Conservation (phyloP, 2,329 filamentous ascomycete genomes). For the Sporothrix pallida region DNA sequence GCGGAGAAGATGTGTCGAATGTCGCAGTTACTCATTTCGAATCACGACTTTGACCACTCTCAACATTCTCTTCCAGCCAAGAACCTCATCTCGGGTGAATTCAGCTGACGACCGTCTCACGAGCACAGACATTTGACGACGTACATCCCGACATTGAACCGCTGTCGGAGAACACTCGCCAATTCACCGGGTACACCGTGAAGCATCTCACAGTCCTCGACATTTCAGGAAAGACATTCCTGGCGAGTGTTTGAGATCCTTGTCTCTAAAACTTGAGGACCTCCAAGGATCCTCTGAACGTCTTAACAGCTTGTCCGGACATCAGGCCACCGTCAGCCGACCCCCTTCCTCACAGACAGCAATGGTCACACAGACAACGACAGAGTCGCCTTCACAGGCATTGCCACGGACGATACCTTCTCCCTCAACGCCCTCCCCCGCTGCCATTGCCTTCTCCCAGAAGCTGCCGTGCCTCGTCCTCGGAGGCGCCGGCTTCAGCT, state of each 20-base stretch:
- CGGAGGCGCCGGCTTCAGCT: constrained; percentile 31
- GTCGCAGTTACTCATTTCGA: neutral
- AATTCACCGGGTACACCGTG: neutral
- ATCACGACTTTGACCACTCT: neutral
- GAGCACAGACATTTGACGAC: too few species aligned
- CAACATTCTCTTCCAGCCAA: neutral
- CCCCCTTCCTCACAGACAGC: neutral
- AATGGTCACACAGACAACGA: neutral
- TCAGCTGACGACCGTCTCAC: too few species aligned
- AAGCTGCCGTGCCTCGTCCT: constrained; percentile 46
- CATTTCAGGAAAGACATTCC: neutral
- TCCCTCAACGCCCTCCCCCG: neutral
- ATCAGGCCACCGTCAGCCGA: neutral
- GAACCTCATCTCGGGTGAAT: neutral
- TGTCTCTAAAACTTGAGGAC: too few species aligned
- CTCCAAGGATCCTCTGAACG: too few species aligned
- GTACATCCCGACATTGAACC: neutral
- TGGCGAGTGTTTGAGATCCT: neutral
- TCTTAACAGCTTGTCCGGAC: neutral
- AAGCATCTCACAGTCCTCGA: neutral
- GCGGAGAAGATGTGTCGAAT: neutral
- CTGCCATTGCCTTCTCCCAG: constrained; percentile 1
- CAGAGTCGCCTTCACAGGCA: neutral
- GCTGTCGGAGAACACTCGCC: constrained; percentile 1
- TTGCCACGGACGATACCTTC: too few species aligned